phyloP scores from a whole-genome alignment of 2,329 filamentous ascomycete species.

The Apiospora malaysiana region DNA sequence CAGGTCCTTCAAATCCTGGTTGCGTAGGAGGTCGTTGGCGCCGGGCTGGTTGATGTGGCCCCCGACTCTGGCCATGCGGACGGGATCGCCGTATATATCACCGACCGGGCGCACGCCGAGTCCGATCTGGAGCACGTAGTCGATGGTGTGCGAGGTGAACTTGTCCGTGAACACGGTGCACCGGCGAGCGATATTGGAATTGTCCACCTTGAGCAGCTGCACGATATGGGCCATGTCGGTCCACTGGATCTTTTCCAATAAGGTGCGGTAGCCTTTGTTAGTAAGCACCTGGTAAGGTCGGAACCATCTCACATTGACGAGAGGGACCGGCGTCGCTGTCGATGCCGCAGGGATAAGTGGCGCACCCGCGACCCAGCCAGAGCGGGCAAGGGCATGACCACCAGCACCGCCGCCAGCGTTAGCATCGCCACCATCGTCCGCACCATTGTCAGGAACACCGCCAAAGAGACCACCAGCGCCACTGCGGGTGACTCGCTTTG shows the following conservation, averaged over 20 bases:
- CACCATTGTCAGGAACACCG: too few species aligned
- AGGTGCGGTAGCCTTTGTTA: background rate
- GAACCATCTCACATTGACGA: background rate
- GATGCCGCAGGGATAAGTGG: background rate
- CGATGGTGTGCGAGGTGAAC: background rate
- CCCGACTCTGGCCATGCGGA: too few species aligned
- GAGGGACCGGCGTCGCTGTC: background rate
- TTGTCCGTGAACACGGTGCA: background rate
- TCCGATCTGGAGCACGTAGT: conserved; percentile 1
- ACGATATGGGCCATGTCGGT: background rate
- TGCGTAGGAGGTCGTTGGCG: background rate
- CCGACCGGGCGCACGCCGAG: background rate
- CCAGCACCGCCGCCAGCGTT: too few species aligned
- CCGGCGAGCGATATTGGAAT: background rate
- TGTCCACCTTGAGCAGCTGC: conserved; percentile 3
- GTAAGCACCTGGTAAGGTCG: background rate
- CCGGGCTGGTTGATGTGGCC: background rate
- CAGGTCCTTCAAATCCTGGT: background rate
- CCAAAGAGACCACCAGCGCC: too few species aligned
- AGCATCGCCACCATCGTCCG: background rate
- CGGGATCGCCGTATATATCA: rapidly evolving
- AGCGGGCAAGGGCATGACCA: background rate
- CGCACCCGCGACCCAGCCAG: too few species aligned
- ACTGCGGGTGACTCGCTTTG: too few species aligned
- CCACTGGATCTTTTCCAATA: background rate